These are phyloP conservation scores for Fusarium brevicatenulatum DNA, from an alignment of 2,329 filamentous ascomycete species.

Conservation along the genomic window DNA sequence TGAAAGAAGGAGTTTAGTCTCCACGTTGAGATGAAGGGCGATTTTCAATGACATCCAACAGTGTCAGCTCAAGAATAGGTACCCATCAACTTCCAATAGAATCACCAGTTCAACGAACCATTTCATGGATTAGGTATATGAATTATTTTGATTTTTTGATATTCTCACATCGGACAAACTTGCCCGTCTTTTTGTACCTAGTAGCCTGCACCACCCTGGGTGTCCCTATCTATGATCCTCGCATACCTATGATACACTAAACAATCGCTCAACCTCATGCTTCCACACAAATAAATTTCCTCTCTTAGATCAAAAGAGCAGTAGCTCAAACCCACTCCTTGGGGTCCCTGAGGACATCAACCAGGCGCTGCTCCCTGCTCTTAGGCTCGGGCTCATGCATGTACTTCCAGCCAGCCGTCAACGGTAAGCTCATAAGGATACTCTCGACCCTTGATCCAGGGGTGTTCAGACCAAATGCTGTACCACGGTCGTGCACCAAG, in stretches of 20 bases:
- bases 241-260: conserved; percentile 37
- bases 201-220: conserved; percentile 27
- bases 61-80: background rate
- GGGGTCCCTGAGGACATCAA: conserved; percentile 75
- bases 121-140: background rate
- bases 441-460: conserved; percentile 93
- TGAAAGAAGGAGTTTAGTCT: background rate
- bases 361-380: conserved; percentile 80
- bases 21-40: conserved; percentile 3
- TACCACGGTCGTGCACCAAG: conserved; percentile 94
- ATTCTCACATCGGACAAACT: background rate
- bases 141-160: conserved; percentile 16
- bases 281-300: conserved; percentile 3
- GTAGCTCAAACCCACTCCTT: conserved; percentile 71
- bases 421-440: conserved; percentile 94
- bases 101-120: background rate
- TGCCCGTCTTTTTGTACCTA: conserved; percentile 14
- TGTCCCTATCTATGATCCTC: conserved; percentile 34
- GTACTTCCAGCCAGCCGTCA: conserved; percentile 94
- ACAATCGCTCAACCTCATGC: conserved; percentile 25
- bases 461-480: conserved; percentile 91
- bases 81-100: background rate
- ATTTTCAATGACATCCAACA: background rate
- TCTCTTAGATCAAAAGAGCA: background rate
- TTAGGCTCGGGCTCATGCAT: conserved; percentile 87